Percentiles rank a stretch among this genome's conserved stretches.
Evolutionary conservation across 176 grass and related monocot species (phyloP).

Genomic region (Tillandsia leiboldiana): DNA sequence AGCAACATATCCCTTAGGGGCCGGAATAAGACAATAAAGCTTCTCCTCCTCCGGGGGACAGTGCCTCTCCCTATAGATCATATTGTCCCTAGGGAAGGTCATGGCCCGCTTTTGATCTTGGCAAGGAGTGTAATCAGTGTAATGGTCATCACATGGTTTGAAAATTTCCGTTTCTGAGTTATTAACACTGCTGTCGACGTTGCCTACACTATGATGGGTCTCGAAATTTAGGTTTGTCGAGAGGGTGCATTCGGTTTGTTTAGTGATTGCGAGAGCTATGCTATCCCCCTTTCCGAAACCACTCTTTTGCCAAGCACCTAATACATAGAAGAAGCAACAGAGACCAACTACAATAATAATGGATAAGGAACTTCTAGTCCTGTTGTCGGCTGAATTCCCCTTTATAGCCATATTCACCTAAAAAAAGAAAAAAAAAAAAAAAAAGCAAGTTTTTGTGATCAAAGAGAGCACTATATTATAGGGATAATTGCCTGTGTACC

Average conservation of each 20-base stretch:
- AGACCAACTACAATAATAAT: slow-evolving; percentile 47
- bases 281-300: slow-evolving; percentile 66
- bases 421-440: not conserved
- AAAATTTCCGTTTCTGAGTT: slow-evolving; percentile 13
- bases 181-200: not conserved
- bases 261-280: slow-evolving; percentile 45
- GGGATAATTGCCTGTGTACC: no score
- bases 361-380: slow-evolving; percentile 41
- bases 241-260: slow-evolving; percentile 26
- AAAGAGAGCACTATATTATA: no score
- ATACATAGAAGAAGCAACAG: slow-evolving; percentile 74
- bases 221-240: slow-evolving; percentile 41
- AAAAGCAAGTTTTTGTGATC: no score
- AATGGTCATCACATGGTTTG: slow-evolving; percentile 37
- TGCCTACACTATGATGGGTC: slow-evolving; percentile 36
- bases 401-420: slow-evolving; percentile 48
- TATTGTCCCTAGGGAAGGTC: slow-evolving; percentile 64
- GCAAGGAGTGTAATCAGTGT: slow-evolving; percentile 87
- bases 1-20: slow-evolving; percentile 62
- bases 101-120: slow-evolving; percentile 82
- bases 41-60: slow-evolving; percentile 58
- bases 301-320: slow-evolving; percentile 70
- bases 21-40: slow-evolving; percentile 63
- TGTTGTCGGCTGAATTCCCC: slow-evolving; percentile 35
- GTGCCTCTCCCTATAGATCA: slow-evolving; percentile 89